Evolutionary conservation across 306 rosid species (phyloP).

Genomic region (Hylodesmum podocarpum): DNA sequence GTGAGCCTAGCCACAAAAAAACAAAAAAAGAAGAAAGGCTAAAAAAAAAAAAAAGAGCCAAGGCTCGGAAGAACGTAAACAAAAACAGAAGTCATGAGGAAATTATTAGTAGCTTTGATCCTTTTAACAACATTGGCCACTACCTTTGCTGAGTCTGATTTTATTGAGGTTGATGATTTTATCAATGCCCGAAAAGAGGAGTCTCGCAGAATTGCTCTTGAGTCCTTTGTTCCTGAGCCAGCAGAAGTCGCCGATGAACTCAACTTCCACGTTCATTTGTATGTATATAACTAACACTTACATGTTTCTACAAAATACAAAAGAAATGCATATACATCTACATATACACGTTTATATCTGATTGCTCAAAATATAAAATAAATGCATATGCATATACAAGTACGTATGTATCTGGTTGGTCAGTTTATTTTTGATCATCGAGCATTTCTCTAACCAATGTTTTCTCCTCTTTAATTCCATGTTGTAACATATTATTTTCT

Average conservation of each 20-base stretch:
- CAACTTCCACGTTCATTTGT: constrained; percentile 18
- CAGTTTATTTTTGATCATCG: too few species aligned
- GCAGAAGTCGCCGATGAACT: neutral
- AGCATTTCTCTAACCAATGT: too few species aligned
- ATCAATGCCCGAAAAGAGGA: neutral
- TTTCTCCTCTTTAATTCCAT: too few species aligned
- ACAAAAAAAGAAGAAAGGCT: neutral
- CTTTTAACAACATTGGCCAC: neutral
- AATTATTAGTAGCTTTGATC: neutral
- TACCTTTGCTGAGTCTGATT: constrained; percentile 27
- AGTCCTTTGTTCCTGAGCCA: neutral
- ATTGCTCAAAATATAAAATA: too few species aligned
- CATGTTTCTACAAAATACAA: neutral
- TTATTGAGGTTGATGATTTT: constrained; percentile 24
- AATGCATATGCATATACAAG: too few species aligned
- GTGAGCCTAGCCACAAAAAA: neutral
- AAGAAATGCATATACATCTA: too few species aligned
- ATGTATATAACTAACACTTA: neutral
- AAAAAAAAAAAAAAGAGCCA: neutral
- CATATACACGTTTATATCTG: too few species aligned
- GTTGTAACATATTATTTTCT: too few species aligned
- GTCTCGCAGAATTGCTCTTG: neutral
- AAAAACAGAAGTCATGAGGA: neutral
- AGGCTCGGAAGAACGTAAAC: neutral
- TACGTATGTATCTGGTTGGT: too few species aligned